phyloP scores from a whole-genome alignment of 345 rosid genomes.

The Eucalyptus tenuipes region DNA sequence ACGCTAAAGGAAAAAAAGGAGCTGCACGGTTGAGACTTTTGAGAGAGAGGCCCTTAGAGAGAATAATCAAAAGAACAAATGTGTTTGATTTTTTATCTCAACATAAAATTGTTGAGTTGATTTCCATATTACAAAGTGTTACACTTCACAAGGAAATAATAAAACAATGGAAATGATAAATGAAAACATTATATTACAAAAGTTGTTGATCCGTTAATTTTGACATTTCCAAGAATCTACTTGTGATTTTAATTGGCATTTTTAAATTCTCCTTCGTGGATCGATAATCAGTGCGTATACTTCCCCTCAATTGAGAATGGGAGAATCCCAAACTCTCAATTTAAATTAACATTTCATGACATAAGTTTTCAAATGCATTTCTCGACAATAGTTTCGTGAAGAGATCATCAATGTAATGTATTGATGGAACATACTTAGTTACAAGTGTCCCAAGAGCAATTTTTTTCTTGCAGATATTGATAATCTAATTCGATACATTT shows the following conservation, averaged over 20 bases:
- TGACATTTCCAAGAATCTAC: background rate
- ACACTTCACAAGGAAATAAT: background rate
- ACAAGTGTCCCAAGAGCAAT: background rate
- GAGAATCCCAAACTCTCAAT: background rate
- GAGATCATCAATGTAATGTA: background rate
- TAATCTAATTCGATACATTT: background rate
- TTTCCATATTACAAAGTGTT: background rate
- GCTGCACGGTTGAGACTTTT: background rate
- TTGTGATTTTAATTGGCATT: no score
- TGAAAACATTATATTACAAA: background rate
- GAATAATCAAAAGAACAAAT: background rate
- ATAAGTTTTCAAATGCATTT: background rate
- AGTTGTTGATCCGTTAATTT: background rate
- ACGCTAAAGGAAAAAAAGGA: background rate
- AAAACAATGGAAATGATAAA: background rate
- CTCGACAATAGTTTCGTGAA: accelerated
- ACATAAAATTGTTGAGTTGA: background rate
- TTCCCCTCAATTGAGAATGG: background rate
- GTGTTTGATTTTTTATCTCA: background rate
- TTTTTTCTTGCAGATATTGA: background rate
- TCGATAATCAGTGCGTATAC: background rate
- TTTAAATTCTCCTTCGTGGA: accelerated
- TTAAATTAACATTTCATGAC: background rate
- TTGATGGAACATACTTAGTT: background rate
- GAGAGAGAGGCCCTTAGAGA: background rate